phyloP scores from a whole-genome alignment of 164 flowering plant genomes.

The Dillenia suffruticosa region DNA sequence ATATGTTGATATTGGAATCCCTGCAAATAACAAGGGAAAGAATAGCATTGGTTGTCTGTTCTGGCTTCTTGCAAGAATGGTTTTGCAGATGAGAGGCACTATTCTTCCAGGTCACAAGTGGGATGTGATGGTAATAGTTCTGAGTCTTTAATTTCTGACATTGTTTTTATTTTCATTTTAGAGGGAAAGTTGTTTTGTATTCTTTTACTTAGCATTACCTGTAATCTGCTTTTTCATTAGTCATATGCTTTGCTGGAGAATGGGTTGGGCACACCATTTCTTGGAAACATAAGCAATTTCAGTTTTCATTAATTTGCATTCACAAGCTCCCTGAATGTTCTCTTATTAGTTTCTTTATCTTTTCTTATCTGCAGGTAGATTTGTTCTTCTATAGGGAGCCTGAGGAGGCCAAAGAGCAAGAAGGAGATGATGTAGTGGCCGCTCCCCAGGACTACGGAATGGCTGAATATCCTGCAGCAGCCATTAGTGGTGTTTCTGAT shows the following conservation, averaged over 20 bases:
- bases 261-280: too few species aligned
- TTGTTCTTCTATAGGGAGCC: conserved; percentile 83
- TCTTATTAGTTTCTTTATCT: background rate
- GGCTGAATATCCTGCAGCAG: conserved; percentile 19
- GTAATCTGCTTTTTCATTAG: too few species aligned
- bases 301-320: too few species aligned
- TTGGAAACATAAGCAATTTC: too few species aligned
- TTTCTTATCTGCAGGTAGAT: conserved; percentile 55
- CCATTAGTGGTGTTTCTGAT: conserved; percentile 13
- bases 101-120: conserved; percentile 73
- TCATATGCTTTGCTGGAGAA: too few species aligned
- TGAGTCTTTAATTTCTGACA: too few species aligned
- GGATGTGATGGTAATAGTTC: conserved; percentile 50
- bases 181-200: too few species aligned
- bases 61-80: conserved; percentile 88
- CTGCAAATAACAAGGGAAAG: conserved; percentile 91
- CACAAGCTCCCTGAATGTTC: background rate
- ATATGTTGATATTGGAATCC: conserved; percentile 82
- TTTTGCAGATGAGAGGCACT: conserved; percentile 78
- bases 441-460: conserved; percentile 35
- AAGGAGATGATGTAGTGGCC: conserved; percentile 46
- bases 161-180: background rate
- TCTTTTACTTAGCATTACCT: too few species aligned
- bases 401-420: conserved; percentile 69
- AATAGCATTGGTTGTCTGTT: conserved; percentile 88